A percentile compares a stretch with the other conserved stretches of the same genome.
Conservation (phyloP, 371 early-diverging fungal species). For the Mortierella sp. region DNA sequence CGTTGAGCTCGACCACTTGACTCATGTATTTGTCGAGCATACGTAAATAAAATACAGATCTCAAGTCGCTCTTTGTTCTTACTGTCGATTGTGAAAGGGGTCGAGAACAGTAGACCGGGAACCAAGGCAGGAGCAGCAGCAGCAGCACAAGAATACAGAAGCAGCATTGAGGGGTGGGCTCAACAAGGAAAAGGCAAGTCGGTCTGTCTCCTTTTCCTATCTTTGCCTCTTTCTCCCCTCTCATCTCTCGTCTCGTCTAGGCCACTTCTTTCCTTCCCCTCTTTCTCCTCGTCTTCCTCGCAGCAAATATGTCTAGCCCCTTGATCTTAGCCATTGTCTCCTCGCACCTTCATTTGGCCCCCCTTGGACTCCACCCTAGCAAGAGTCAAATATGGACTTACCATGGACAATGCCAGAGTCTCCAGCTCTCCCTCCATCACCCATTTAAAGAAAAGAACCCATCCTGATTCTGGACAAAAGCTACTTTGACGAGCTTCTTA, state of each 20-base stretch:
- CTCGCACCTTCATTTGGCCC: background rate
- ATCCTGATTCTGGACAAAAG: background rate
- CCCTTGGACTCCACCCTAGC: constrained; percentile 8
- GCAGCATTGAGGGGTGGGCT: background rate
- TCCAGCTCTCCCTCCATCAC: background rate
- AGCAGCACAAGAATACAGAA: background rate
- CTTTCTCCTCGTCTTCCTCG: background rate
- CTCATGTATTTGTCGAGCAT: constrained; percentile 72
- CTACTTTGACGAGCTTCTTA: no score
- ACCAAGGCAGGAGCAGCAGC: background rate
- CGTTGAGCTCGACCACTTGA: constrained; percentile 78
- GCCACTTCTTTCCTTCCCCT: background rate
- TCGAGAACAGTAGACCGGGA: background rate
- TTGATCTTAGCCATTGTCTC: constrained; percentile 1
- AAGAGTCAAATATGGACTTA: background rate
- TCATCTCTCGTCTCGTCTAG: background rate
- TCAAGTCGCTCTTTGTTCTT: background rate
- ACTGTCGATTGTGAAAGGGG: background rate
- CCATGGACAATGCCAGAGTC: background rate
- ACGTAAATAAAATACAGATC: constrained; percentile 20
- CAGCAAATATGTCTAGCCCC: background rate
- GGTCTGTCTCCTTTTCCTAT: background rate
- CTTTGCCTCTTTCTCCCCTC: background rate
- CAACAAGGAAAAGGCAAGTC: background rate
- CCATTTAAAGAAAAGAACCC: background rate